These are phyloP conservation scores for Pseudozyma pruni DNA, from an alignment of 1,284 basidiomycete genomes.

Conservation along the genomic window DNA sequence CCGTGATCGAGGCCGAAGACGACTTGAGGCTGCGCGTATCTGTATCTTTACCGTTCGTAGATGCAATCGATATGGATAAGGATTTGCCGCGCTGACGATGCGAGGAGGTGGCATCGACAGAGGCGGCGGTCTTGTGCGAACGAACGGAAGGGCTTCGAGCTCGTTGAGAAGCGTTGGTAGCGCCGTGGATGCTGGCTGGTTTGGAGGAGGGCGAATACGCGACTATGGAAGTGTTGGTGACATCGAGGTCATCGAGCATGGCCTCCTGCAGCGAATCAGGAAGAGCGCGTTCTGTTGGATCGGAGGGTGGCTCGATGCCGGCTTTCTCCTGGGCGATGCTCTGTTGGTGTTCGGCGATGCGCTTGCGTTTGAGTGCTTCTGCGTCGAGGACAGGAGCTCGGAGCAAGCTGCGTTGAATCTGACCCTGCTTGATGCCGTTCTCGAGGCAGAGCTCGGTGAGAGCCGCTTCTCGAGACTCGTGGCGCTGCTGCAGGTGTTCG, in stretches of 20 bases:
- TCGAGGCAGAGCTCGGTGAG: slow-evolving; percentile 45
- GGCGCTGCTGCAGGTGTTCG: slow-evolving; percentile 38
- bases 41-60: slow-evolving; percentile 18
- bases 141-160: slow-evolving; percentile 29
- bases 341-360: slow-evolving; percentile 41
- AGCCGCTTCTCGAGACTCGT: slow-evolving; percentile 44
- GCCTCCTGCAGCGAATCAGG: slow-evolving; percentile 60
- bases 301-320: slow-evolving; percentile 14
- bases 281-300: slow-evolving; percentile 32
- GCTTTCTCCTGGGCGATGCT: slow-evolving; percentile 26
- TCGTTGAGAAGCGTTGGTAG: background rate
- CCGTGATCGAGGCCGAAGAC: slow-evolving; percentile 21
- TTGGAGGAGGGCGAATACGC: slow-evolving; percentile 31
- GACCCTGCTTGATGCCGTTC: slow-evolving; percentile 52
- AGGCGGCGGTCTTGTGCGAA: slow-evolving; percentile 25
- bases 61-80: slow-evolving; percentile 30
- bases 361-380: slow-evolving; percentile 41
- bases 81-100: slow-evolving; percentile 31
- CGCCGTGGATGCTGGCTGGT: slow-evolving; percentile 26
- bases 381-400: slow-evolving; percentile 49
- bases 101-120: slow-evolving; percentile 13
- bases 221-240: slow-evolving; percentile 15
- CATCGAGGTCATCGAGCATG: slow-evolving; percentile 59
- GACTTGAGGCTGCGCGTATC: slow-evolving; percentile 33
- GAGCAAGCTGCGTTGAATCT: slow-evolving; percentile 47